Percentiles rank a stretch among this genome's conserved stretches.
phyloP scores from a whole-genome alignment of 2,329 filamentous ascomycete genomes.

The Epichloe elymi region DNA sequence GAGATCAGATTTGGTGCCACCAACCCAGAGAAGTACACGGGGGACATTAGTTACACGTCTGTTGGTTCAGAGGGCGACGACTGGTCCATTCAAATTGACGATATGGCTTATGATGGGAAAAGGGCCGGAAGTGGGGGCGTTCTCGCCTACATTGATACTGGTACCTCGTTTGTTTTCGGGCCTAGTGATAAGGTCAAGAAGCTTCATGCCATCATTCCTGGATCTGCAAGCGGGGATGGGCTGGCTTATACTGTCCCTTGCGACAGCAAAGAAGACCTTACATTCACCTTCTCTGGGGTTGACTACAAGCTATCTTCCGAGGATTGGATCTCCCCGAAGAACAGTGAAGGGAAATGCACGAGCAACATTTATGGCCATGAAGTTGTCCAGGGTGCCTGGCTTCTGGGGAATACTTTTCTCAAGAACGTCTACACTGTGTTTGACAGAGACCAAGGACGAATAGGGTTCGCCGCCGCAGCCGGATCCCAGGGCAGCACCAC shows the following conservation, averaged over 20 bases:
- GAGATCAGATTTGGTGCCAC: slow-evolving; percentile 65
- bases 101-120: slow-evolving; percentile 48
- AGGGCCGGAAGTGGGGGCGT: slow-evolving; percentile 40
- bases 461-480: slow-evolving; percentile 26
- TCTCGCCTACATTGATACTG: slow-evolving; percentile 68
- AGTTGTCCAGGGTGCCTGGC: slow-evolving; percentile 55
- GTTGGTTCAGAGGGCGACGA: slow-evolving; percentile 37
- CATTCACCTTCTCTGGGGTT: slow-evolving; percentile 54
- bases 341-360: slow-evolving; percentile 36
- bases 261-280: slow-evolving; percentile 44
- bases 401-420: slow-evolving; percentile 75
- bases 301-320: slow-evolving; percentile 52
- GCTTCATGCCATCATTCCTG: slow-evolving; percentile 56
- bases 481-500: background rate
- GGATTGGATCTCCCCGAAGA: slow-evolving; percentile 52
- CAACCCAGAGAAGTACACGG: slow-evolving; percentile 53
- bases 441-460: slow-evolving; percentile 54
- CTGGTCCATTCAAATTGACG: slow-evolving; percentile 63
- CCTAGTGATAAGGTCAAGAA: slow-evolving; percentile 51
- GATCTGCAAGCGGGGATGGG: slow-evolving; percentile 41
- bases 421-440: slow-evolving; percentile 87
- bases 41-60: slow-evolving; percentile 53
- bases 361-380: slow-evolving; percentile 66
- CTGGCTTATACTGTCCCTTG: slow-evolving; percentile 63
- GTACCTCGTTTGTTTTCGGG: slow-evolving; percentile 67